These are phyloP conservation scores for Trifolium pratense DNA, from an alignment of 306 rosid genomes.

Conservation along the genomic window DNA sequence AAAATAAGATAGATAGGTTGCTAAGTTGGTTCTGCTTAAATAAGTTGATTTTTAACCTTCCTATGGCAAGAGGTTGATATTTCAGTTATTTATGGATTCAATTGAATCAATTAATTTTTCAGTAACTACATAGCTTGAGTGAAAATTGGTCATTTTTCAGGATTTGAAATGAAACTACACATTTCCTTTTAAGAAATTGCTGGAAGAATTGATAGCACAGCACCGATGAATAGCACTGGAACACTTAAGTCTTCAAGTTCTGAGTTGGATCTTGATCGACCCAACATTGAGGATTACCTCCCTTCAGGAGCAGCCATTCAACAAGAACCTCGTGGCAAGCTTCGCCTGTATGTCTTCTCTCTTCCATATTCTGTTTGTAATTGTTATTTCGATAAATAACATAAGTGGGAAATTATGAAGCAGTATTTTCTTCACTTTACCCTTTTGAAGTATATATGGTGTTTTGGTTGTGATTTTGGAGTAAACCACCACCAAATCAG, in stretches of 20 bases:
- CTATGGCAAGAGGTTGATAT: not conserved
- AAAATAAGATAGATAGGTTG: no score
- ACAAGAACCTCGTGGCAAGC: constrained; percentile 81
- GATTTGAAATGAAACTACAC: not conserved
- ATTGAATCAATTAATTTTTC: not conserved
- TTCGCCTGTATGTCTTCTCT: constrained; percentile 62
- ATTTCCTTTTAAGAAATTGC: constrained; percentile 22
- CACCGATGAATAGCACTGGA: constrained; percentile 48
- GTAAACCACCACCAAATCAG: no score
- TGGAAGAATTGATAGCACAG: constrained; percentile 26
- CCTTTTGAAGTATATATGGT: not conserved
- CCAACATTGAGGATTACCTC: constrained; percentile 93
- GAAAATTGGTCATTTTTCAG: not conserved
- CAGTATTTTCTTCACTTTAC: constrained; percentile 24
- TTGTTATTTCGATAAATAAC: constrained; percentile 15
- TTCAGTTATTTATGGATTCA: not conserved
- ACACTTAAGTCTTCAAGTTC: constrained; percentile 67
- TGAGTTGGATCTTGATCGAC: constrained; percentile 90
- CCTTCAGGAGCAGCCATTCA: constrained; percentile 87
- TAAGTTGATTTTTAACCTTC: no score
- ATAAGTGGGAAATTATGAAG: not conserved
- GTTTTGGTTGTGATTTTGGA: constrained; percentile 13
- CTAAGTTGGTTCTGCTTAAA: no score
- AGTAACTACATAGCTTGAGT: not conserved
- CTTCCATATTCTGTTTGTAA: constrained; percentile 22